phyloP scores from a whole-genome alignment of 73 alveolate genomes.

The Paramecium pentaurelia region DNA sequence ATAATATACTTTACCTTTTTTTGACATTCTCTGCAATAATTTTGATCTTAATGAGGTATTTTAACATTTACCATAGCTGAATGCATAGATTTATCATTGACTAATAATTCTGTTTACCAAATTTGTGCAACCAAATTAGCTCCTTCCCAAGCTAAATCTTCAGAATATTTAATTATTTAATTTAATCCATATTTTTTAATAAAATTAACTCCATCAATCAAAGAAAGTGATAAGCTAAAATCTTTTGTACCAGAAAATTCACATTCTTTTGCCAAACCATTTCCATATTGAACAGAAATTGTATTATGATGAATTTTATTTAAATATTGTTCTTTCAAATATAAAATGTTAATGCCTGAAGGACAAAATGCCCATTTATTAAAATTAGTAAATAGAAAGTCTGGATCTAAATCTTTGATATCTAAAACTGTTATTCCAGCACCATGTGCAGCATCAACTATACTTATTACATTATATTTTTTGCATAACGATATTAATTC shows the following conservation, averaged over 20 bases:
- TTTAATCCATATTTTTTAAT: neutral
- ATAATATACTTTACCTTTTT: neutral
- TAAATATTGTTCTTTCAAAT: neutral
- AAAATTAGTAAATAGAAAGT: neutral
- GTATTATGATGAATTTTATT: neutral
- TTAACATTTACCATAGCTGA: conserved; percentile 9
- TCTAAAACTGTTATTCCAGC: neutral
- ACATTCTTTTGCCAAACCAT: neutral
- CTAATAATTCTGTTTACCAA: neutral
- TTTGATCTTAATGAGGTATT: neutral
- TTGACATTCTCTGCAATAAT: neutral
- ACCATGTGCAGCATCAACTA: conserved; percentile 30
- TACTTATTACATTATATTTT: neutral
- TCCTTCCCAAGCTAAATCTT: neutral
- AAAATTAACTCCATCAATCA: neutral
- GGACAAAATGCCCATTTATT: conserved; percentile 18
- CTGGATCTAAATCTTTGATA: conserved; percentile 9
- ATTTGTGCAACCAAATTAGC: neutral
- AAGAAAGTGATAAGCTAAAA: neutral
- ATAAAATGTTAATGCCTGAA: neutral
- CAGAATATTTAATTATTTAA: neutral
- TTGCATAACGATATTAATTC: neutral
- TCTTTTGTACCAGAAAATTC: neutral
- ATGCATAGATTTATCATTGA: neutral
- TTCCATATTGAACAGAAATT: neutral